Evolutionary conservation across 768 basidiomycete species (phyloP), one percentile per base, ranked within the genome.

Genomic region (Xerocomellus intermedius): DNA sequence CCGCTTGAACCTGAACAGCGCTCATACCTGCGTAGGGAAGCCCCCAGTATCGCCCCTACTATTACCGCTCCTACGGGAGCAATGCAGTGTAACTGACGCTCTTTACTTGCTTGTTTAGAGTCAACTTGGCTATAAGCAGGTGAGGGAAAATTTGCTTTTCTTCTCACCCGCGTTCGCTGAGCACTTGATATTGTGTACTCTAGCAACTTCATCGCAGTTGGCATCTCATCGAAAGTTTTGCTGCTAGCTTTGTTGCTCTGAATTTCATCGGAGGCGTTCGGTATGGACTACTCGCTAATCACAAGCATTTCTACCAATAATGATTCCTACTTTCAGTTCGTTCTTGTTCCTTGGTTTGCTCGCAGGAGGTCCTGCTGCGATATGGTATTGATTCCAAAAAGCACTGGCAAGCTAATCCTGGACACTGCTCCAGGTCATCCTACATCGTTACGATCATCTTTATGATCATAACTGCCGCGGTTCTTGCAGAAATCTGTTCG

Each of bases 11-110:
- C 91, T 94, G 93, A 91, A 82, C 87, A 92, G 91, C 80, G 89
- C 84, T 91, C 81, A 93, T 80, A 91, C 89, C 90, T 92, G 92
- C 93, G 92, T 91, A 93, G 91, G 91, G 91, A 94, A 91, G 87
- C 87, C 88, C 78, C 79, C 82, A 87, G 87, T 83, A 77, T 86
- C 75, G 64, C 70, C 75, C n/a, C 74, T 73, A 69, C 71, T 69
- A 67, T 70, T 67, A 60, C 69, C 74, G 72, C 75, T 71, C 63
- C 69, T 55, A 56, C 62, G 65, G 70, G 74, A 76, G 78, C 67
- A 63, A 68, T 51, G 63, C 56, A 63, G 61, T 64, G 61, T 67
- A 70, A 77, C 87, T 91, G 73, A 90, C 78, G 35, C 59, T 67
- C 8, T 52, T 51, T 35, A 64, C 61, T 75, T 63, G 64, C 57